Conservation (phyloP, 2,329 filamentous ascomycete genomes). For the Fusarium sp. region DNA sequence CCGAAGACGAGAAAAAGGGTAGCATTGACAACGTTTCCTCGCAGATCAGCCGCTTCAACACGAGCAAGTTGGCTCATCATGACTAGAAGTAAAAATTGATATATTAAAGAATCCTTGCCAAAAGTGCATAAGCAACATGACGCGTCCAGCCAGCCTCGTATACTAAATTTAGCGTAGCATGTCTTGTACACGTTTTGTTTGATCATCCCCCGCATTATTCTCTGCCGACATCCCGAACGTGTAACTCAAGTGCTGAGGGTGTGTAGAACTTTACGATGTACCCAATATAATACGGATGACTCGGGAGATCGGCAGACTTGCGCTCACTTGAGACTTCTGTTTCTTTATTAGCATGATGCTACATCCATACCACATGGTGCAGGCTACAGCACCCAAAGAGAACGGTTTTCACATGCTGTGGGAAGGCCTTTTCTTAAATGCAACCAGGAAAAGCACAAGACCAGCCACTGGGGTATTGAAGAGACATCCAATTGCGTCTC, state of each 20-base stretch:
- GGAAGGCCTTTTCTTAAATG: no score
- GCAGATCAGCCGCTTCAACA: background rate
- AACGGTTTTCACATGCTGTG: no score
- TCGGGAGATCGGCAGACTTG: background rate
- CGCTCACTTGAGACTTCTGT: no score
- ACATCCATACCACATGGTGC: no score
- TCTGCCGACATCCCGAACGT: conserved; percentile 8
- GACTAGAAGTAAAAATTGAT: no score
- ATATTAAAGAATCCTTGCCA: no score
- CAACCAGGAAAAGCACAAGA: no score
- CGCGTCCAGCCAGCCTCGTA: conserved; percentile 1
- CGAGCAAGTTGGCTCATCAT: background rate
- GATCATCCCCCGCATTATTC: conserved; percentile 9
- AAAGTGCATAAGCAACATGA: background rate
- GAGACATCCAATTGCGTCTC: no score
- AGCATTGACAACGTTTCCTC: no score
- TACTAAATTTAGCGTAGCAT: conserved; percentile 10
- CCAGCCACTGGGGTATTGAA: no score
- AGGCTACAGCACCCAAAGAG: no score
- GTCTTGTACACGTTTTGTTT: background rate
- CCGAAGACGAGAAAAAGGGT: background rate
- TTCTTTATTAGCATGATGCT: no score
- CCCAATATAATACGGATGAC: background rate
- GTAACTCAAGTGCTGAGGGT: background rate
- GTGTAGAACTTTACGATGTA: background rate